A percentile compares a stretch with the other conserved stretches of the same genome.
Conservation (phyloP, 257 asterid species). For the Asclepias syriaca region DNA sequence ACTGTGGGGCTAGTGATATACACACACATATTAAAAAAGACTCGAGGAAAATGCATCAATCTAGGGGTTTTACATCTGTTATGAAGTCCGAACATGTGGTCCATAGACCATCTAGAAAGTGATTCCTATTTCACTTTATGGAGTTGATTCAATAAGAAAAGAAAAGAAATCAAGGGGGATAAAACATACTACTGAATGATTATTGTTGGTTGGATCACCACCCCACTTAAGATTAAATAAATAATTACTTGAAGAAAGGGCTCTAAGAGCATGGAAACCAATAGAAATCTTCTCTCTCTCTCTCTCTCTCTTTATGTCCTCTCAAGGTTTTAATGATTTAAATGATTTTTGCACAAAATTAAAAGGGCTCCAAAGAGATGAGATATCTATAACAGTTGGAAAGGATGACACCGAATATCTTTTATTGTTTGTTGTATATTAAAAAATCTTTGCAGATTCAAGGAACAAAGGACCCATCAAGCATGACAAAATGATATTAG, state of each 20-base stretch:
- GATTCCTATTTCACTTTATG: conserved; percentile 32
- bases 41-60: not conserved
- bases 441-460: conserved; percentile 19
- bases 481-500: conserved; percentile 18
- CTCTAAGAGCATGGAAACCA: conserved; percentile 18
- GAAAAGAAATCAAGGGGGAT: conserved; percentile 19
- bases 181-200: conserved; percentile 31
- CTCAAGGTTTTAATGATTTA: conserved; percentile 10
- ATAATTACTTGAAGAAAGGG: conserved; percentile 19
- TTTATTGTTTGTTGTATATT: conserved; percentile 24
- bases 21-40: not conserved
- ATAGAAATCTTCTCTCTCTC: conserved; percentile 5
- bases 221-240: conserved; percentile 13
- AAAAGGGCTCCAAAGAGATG: conserved; percentile 1
- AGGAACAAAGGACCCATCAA: conserved; percentile 38
- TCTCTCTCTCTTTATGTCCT: conserved; percentile 24
- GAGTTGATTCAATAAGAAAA: conserved; percentile 10
- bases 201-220: conserved; percentile 39
- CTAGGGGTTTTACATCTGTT: not conserved
- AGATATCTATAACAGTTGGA: conserved; percentile 26
- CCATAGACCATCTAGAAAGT: conserved; percentile 51
- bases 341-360: conserved; percentile 3
- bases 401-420: conserved; percentile 16
- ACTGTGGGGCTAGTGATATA: not conserved
- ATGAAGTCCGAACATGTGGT: conserved; percentile 31